phyloP scores from a whole-genome alignment of 2,329 filamentous ascomycete species.

The Colletotrichum euphorbiae region DNA sequence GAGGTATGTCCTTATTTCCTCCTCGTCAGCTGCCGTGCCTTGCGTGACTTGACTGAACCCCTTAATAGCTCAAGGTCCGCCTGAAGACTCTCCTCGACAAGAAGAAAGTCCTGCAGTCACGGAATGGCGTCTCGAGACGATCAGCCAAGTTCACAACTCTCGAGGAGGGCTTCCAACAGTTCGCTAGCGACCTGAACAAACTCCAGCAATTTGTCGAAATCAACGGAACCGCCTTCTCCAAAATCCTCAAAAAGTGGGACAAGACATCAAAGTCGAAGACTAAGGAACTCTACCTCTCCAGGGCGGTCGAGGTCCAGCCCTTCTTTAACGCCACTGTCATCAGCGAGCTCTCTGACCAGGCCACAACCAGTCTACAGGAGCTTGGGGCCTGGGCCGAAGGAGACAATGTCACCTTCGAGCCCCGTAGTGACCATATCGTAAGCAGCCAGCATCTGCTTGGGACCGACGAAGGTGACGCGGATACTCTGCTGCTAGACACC shows the following conservation, averaged over 20 bases:
- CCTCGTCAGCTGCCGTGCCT: slow-evolving; percentile 7
- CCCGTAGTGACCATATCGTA: slow-evolving; percentile 70
- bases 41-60: slow-evolving; percentile 6
- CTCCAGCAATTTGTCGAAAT: slow-evolving; percentile 98
- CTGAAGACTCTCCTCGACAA: slow-evolving; percentile 94
- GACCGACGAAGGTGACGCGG: slow-evolving; percentile 89
- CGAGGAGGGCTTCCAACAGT: slow-evolving; percentile 97
- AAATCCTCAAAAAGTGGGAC: slow-evolving; percentile 99
- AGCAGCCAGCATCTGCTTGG: slow-evolving; percentile 74
- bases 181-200: slow-evolving; percentile 96
- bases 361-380: slow-evolving; percentile 94
- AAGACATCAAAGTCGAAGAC: slow-evolving; percentile 99
- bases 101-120: slow-evolving; percentile 89
- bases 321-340: slow-evolving; percentile 99
- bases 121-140: slow-evolving; percentile 78
- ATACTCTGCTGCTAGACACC: slow-evolving; percentile 88
- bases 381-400: slow-evolving; percentile 97
- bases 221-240: slow-evolving; percentile 97
- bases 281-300: slow-evolving; percentile 95
- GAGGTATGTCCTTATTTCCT: slow-evolving; percentile 71
- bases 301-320: slow-evolving; percentile 96
- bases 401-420: slow-evolving; percentile 87
- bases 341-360: slow-evolving; percentile 95
- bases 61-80: slow-evolving; percentile 84
- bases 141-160: slow-evolving; percentile 95